Evolutionary conservation across 208 protist genomes (phyloP).

Genomic region (Strigomonas culicis): DNA sequence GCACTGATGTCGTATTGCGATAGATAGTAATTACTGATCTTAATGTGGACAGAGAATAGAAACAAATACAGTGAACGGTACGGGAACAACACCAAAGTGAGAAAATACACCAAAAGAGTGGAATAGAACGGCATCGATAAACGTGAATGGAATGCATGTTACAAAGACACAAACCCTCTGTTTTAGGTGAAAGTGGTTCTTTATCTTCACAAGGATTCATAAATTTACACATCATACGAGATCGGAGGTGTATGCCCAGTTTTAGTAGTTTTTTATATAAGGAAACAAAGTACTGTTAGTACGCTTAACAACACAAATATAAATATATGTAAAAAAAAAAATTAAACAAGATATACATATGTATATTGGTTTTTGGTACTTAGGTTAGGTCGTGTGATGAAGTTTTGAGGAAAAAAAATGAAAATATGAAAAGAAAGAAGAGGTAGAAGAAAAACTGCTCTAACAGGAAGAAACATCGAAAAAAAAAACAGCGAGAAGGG

Average conservation of each 20-base stretch:
- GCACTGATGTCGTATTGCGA: too few species aligned
- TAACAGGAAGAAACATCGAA: neutral
- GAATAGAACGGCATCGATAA: too few species aligned
- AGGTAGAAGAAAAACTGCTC: neutral
- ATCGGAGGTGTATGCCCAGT: neutral
- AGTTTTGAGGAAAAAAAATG: slow-evolving; percentile 13
- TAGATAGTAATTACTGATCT: too few species aligned
- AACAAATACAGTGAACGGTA: too few species aligned
- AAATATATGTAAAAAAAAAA: neutral
- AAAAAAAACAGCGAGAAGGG: slow-evolving; percentile 8
- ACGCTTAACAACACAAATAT: neutral
- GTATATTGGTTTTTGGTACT: slow-evolving; percentile 7
- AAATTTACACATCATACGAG: too few species aligned
- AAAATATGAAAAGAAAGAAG: slow-evolving; percentile 12
- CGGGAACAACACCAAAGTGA: too few species aligned
- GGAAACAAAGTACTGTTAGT: neutral
- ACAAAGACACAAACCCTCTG: too few species aligned
- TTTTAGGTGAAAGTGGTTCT: too few species aligned
- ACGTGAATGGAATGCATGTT: too few species aligned
- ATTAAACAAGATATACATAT: neutral
- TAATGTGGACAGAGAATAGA: too few species aligned
- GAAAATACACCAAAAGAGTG: too few species aligned
- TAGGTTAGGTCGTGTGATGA: neutral
- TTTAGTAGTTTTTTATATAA: neutral
- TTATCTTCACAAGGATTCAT: too few species aligned